phyloP scores from a whole-genome alignment of 2,329 filamentous ascomycete species.

The Xylaria arbuscula region DNA sequence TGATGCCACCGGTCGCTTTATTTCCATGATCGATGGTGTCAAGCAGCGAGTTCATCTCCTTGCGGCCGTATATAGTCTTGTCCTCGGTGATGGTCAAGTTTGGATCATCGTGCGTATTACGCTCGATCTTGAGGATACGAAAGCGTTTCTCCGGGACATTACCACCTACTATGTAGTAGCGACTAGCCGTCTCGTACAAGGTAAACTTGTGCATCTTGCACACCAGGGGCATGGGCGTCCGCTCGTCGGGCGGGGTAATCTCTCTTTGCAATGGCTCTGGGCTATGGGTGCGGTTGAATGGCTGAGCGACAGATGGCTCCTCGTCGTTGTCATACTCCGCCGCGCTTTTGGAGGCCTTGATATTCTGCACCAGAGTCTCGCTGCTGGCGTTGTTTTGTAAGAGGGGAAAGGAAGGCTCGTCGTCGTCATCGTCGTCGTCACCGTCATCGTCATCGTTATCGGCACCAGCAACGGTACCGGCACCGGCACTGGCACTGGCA shows the following conservation, averaged over 20 bases:
- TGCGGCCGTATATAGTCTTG: constrained; percentile 91
- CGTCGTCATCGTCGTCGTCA: constrained; percentile 14
- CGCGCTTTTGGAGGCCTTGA: constrained; percentile 44
- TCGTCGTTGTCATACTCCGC: constrained; percentile 67
- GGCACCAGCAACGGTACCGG: constrained; percentile 10
- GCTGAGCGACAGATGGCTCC: constrained; percentile 67
- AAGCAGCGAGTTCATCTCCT: constrained; percentile 92
- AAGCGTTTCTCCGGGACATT: constrained; percentile 91
- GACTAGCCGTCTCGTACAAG: constrained; percentile 93
- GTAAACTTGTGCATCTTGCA: constrained; percentile 94
- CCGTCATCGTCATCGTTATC: not conserved
- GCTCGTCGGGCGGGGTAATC: constrained; percentile 44
- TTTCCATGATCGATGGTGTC: constrained; percentile 97
- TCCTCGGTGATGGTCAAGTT: constrained; percentile 91
- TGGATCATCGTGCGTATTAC: constrained; percentile 79
- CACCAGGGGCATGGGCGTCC: constrained; percentile 52
- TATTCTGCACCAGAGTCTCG: constrained; percentile 51
- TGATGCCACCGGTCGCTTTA: constrained; percentile 87
- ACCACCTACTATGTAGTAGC: constrained; percentile 93
- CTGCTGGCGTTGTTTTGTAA: constrained; percentile 56
- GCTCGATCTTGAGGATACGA: constrained; percentile 93
- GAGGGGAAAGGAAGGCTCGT: constrained; percentile 53
- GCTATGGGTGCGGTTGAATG: constrained; percentile 67
- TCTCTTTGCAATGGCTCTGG: constrained; percentile 55
- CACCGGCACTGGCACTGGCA: constrained; percentile 18